Evolutionary conservation across 352 stramenopile species (phyloP), one percentile per base, ranked within the genome.

Genomic region (Phytopythium oedochilum): DNA sequence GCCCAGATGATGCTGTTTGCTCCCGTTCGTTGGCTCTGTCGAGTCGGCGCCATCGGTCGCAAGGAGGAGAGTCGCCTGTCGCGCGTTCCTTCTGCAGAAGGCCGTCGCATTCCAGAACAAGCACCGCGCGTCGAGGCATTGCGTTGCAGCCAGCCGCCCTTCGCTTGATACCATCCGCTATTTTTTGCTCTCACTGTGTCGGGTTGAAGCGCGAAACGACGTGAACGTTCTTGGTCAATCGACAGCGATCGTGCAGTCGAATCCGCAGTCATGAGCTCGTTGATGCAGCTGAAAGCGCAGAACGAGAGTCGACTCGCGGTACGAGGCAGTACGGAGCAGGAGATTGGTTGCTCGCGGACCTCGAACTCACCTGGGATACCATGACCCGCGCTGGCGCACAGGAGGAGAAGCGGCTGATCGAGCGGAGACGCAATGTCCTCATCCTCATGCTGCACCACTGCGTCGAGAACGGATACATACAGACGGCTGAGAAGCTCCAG

Each of bases 351-450:
- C n/a, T n/a, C n/a, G n/a, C n/a, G n/a, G n/a, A n/a, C n/a, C n/a
- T n/a, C n/a, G n/a, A n/a, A n/a, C 43, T 36, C 22, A 28, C 5
- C 26, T 63, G 32, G 35, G 28, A 23, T 38, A 17, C 17, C 11
- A 17, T 57, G 31, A 11, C 39, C n/a, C 8, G 42, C 3, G 17
- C 2, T 38, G 18, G 32, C 23, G 3, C 17, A 32, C 50, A 91
- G 83, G 83, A 92, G 57, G 88, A 97, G 63, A 97, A 97, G 70
- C 68, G 78, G 2, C 42, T 88, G 51, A 89, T 95, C 44, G 88
- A 97, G 40, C 71, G 88, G 10, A 86, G 89, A 36, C 74, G 88
- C 38, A 96, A 92, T 57, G 72, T 97, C 29, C 68, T 97, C 44
- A 75, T 95, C 45, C 70, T 97, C 47, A 83, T 92, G 55, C 54